Conservation (phyloP, 805 yeast genomes). For the Priceomyces haplophilus region DNA sequence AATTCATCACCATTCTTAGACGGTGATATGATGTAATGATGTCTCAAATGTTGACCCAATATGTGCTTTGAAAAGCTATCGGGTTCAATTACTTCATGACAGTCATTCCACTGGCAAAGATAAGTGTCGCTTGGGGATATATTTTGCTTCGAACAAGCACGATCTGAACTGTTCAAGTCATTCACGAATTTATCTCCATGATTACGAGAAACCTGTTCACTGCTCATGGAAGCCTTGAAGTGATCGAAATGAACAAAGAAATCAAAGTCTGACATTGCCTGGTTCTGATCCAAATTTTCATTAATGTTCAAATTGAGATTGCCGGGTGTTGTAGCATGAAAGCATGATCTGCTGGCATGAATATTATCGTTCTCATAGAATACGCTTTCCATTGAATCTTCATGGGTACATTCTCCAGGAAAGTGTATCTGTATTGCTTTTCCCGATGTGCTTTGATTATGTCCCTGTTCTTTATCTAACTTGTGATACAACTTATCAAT, state of each 20-base stretch:
- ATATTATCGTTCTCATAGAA: slow-evolving; percentile 6
- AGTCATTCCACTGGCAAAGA: slow-evolving; percentile 68
- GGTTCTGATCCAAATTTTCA: slow-evolving; percentile 5
- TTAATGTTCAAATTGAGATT: slow-evolving; percentile 22
- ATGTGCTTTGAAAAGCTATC: slow-evolving; percentile 32
- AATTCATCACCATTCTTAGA: slow-evolving; percentile 1
- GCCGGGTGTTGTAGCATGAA: slow-evolving; percentile 41
- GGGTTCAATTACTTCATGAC: slow-evolving; percentile 42
- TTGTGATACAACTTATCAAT: slow-evolving; percentile 35
- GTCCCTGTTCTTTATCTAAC: slow-evolving; percentile 15
- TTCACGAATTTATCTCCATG: background rate
- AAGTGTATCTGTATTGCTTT: slow-evolving; percentile 33
- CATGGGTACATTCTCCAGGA: slow-evolving; percentile 38
- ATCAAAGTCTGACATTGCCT: slow-evolving; percentile 34
- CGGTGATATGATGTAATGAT: slow-evolving; percentile 33
- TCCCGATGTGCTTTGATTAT: slow-evolving; percentile 8
- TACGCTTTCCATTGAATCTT: background rate
- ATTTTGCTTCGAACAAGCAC: background rate
- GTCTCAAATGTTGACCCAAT: slow-evolving; percentile 49
- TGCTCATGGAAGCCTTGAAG: slow-evolving; percentile 17
- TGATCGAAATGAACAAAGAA: slow-evolving; percentile 36
- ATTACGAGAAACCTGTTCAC: background rate
- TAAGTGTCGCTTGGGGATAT: slow-evolving; percentile 1
- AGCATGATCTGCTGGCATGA: slow-evolving; percentile 42
- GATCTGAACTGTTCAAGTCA: background rate